Base-by-base conservation (phyloP, 2,329 filamentous ascomycete genomes). In the Phialophora expanda region DNA sequence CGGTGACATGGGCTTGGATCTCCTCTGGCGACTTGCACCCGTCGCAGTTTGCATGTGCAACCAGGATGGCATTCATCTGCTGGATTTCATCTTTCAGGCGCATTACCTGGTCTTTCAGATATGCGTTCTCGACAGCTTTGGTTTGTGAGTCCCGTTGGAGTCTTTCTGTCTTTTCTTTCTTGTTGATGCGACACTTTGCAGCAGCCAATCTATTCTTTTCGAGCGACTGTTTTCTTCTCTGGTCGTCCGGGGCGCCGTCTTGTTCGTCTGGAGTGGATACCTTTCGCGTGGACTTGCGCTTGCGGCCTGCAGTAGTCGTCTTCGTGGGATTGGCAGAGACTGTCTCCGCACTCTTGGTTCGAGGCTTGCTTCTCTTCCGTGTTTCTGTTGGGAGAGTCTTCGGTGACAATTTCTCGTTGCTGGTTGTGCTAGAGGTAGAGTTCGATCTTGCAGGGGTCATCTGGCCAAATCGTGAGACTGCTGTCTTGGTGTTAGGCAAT, bases 141-240 rank as follows among this genome's bases (percentile, higher is more conserved):
- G 72, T 69, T 59, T 72, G 71, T 7, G 71, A 72, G 48, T 73
- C 70, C 14, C 70, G 70, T 51, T 72, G 70, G 59, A 73, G 61
- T 38, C 68, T 59, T 51, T 72, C 70, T 14, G 71, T 73, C 67
- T 70, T 72, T 34, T 73, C 71, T 58, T 73, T 73, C 60, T 73
- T 73, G 60, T 73, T 73, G 64, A 71, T 64, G 11, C 71, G 70
- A 58, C 71, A 73, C 56, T 73, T 73, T n/a, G 70, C 70, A 22
- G 71, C 71, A 5, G 71, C 71, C n/a, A 73, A 50, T 51, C 71
- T 61, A 48, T 73, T 73, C 66, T 72, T 72, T 61, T 73, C 71
- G 20, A 73, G 64, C 11, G 70, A 73, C 48, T 71, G 70, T 55
- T 68, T 72, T 64, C 71, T 62, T 63, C 72, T 73, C n/a, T 68